Evolutionary conservation across 2,329 filamentous ascomycete species (phyloP), one percentile per base, ranked within the genome.

Genomic region (Colletotrichum endophyticum): DNA sequence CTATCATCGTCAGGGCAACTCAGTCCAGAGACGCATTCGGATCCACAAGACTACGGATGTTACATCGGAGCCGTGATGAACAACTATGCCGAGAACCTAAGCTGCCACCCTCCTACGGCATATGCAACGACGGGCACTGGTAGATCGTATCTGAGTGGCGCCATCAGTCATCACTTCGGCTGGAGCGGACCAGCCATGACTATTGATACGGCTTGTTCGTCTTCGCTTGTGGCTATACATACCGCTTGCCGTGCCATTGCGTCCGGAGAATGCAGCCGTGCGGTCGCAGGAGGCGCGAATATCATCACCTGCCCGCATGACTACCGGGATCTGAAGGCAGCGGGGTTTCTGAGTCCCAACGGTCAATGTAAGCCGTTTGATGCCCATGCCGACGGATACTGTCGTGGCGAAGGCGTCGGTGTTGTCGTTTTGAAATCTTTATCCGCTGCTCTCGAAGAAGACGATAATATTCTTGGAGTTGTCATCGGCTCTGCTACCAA

Each of bases 371-470:
- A 84, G 71, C 79, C 84, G 0, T 86, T 85, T 49, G 83, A 85
- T 44, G 77, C 71, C 1, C 6, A 15, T 2, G 82, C 81, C 5
- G 85, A 89, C 72, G 90, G 90, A 0, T 92, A 91, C 77, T 89
- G 85, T 12, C 84, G 89, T 4, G 88, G 86, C 0, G 90, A 92
- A 66, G 90, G 87, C 1, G 80, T 85, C 2, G 87, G 80, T 0
- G 79, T 84, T 1, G 78, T 91, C 0, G 77, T 90, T 1, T 75
- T 92, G 1, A 91, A 91, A 80, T 82, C 79, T 2, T 81, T 91
- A 0, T 81, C 84, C 2, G 82, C 86, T 61, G 90, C 90, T 0
- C 44, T 91, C 0, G 79, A 79, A 6, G 89, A 90, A 44, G 84
- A 86, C 1, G 88, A 92, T 78, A 81, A 83, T 0, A 83, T 89